Evolutionary conservation across 2,329 filamentous ascomycete species (phyloP), one percentile per base, ranked within the genome.

Genomic region (Penicillium sp.): DNA sequence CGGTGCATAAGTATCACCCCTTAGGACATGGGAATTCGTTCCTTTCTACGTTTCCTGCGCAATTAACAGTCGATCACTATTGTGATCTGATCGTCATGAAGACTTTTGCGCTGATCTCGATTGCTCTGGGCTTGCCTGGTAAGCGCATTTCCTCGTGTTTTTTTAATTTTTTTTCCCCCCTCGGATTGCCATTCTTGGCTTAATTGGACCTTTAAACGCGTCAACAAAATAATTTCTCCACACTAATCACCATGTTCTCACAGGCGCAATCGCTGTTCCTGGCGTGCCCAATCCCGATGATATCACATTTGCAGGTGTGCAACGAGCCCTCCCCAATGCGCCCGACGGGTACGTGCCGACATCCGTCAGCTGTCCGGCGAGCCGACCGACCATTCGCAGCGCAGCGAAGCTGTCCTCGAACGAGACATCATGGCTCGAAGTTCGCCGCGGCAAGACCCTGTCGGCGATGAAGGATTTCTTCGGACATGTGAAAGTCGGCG

Each of bases 401-500:
- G 90, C 89, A 46, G 74, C 75, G 37, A 68, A 69, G 0, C 76
- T 96, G 14, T 94, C 90, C 5, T 63, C 79, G 16, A 79, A 88
- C 50, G 93, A 97, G 76, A 81, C 79, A 31, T 76, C 81, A 70
- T 97, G 92, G 92, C 80, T 96, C 7, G 69, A 84, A 51, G 80
- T 79, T 57, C 84, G 93, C 56, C 84, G 91, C 59, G 83, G 84
- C 58, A 88, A 88, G 65, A 94, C 90, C 0, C 75, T 93, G 18
- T 75, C 84, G 5, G 86, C 90, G 4, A 86, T 97, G 82, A 84
- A 82, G 54, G 81, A 88, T 18, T 85, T 96, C 62, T 80, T 97
- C 50, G 78, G 78, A 18, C 83, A 89, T 56, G 80, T 90, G 67
- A 85, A 85, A 65, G 92, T 97, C 60, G 76, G 82, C n/a, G 85